Percentiles rank a stretch among this genome's conserved stretches.
phyloP scores from a whole-genome alignment of 2,329 filamentous ascomycete genomes.

The Xylariaceae sp. region DNA sequence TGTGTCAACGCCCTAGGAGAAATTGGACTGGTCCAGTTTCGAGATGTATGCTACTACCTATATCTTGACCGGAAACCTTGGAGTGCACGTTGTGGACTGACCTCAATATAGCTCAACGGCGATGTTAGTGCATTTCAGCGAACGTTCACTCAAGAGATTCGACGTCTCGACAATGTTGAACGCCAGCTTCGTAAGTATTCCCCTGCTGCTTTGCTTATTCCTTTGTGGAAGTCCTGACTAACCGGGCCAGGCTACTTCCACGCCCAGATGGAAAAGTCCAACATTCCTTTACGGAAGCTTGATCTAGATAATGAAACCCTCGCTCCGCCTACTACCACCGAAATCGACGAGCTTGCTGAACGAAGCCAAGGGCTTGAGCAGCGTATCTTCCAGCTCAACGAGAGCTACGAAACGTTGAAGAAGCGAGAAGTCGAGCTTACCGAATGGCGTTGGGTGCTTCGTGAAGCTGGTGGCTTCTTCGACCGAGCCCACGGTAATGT shows the following conservation, averaged over 20 bases:
- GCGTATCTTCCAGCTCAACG: conserved; percentile 85
- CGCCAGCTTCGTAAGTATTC: conserved; percentile 79
- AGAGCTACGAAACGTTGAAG: conserved; percentile 98
- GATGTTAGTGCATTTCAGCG: conserved; percentile 92
- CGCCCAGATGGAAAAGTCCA: conserved; percentile 89
- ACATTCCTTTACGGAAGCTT: conserved; percentile 80
- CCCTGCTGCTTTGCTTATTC: background rate
- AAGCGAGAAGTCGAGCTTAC: conserved; percentile 95
- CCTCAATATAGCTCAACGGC: conserved; percentile 69
- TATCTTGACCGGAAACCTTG: conserved; percentile 1
- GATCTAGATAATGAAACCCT: conserved; percentile 86
- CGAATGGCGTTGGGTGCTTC: conserved; percentile 97
- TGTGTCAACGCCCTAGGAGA: conserved; percentile 95
- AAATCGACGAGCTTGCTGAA: conserved; percentile 94
- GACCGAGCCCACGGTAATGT: conserved; percentile 94
- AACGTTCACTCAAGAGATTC: conserved; percentile 96
- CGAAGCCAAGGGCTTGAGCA: conserved; percentile 90
- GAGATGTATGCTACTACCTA: conserved; percentile 66
- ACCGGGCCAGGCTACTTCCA: conserved; percentile 75
- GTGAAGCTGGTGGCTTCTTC: conserved; percentile 96
- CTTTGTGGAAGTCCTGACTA: too few species aligned
- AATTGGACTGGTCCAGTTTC: conserved; percentile 92
- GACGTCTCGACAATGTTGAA: conserved; percentile 96
- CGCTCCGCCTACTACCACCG: conserved; percentile 81
- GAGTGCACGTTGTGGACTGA: conserved; percentile 10